Evolutionary conservation across 169 alveolate species (phyloP), one percentile per base, ranked within the genome.

Genomic region (Babesia sp.): DNA sequence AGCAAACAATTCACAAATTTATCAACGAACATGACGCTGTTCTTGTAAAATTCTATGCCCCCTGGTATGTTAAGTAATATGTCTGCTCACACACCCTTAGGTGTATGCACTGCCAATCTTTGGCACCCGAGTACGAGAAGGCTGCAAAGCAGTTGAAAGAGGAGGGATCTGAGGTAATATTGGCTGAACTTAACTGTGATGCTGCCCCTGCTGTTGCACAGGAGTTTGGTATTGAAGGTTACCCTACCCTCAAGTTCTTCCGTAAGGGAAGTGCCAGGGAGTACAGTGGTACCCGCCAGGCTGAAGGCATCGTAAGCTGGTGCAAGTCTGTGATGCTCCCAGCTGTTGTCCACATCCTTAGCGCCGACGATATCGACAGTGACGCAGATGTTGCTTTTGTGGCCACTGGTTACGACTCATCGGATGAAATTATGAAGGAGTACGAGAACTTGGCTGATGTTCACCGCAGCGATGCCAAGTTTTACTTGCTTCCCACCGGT

Each of bases 121-220:
- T 96, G 46, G 97, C 97, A 51, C 98, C 99, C 26, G 98, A 95
- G 67, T 96, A 93, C 72, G 91, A 92, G 69, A 93, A 92, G 81
- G 98, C 98, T 12, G 98, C 98, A 18, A 87, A 75, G 45, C 59
- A 70, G 50, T 87, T 93, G 9, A 50, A 76, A n/a, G 92, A 87
- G 39, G 87, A 90, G 54, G 89, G 86, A 36, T 85, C 95, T 56
- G 85, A 86, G 20, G 85, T 91, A 56, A 72, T 79, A 26, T 66
- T 96, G 20, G 99, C 97, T 34, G 93, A 95, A 69, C 87, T 95
- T 33, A 97, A 95, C 85, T 95, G 96, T 36, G 93, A 96, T 45
- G 91, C 61, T 24, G 84, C 91, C 64, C 84, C 58, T 18, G 84
- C 84, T 53, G 81, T 91, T 45, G 90, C 96, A 5, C 87, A 85